Evolutionary conservation across 2,329 filamentous ascomycete genomes (phyloP).

Genomic region (Alternaria solani): DNA sequence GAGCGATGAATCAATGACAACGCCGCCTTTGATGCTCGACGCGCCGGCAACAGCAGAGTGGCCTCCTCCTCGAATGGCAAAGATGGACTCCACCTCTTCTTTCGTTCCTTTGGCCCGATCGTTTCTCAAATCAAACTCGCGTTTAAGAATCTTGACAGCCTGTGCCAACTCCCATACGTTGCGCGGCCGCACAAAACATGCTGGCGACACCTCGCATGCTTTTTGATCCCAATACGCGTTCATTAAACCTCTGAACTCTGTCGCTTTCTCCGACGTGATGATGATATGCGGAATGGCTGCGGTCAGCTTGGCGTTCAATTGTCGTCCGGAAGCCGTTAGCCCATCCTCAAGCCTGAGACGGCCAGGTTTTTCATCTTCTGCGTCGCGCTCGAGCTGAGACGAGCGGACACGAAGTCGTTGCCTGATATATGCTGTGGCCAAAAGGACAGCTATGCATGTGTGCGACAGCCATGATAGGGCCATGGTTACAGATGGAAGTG

Average conservation of each 20-base stretch:
- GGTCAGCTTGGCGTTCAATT: conserved; percentile 18
- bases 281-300: conserved; percentile 22
- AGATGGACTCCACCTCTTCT: conserved; percentile 12
- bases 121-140: conserved; percentile 37
- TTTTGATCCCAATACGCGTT: conserved; percentile 46
- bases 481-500: neutral
- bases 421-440: conserved; percentile 13
- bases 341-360: conserved; percentile 4
- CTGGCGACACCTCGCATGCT: conserved; percentile 42
- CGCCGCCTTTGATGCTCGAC: conserved; percentile 32
- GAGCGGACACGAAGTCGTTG: conserved; percentile 16
- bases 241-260: conserved; percentile 17
- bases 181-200: conserved; percentile 43
- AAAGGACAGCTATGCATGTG: conserved; percentile 3
- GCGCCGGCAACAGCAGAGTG: conserved; percentile 41
- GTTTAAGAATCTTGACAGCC: conserved; percentile 40
- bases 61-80: conserved; percentile 61
- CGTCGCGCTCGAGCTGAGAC: conserved; percentile 19
- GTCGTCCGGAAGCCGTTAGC: conserved; percentile 17
- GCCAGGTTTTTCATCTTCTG: conserved; percentile 18
- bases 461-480: conserved; percentile 11
- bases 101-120: neutral
- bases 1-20: conserved; percentile 27
- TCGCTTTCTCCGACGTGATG: conserved; percentile 12
- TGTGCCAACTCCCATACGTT: conserved; percentile 39